phyloP scores from a whole-genome alignment of 1,284 basidiomycete species.

The Tilletiaria anomala region DNA sequence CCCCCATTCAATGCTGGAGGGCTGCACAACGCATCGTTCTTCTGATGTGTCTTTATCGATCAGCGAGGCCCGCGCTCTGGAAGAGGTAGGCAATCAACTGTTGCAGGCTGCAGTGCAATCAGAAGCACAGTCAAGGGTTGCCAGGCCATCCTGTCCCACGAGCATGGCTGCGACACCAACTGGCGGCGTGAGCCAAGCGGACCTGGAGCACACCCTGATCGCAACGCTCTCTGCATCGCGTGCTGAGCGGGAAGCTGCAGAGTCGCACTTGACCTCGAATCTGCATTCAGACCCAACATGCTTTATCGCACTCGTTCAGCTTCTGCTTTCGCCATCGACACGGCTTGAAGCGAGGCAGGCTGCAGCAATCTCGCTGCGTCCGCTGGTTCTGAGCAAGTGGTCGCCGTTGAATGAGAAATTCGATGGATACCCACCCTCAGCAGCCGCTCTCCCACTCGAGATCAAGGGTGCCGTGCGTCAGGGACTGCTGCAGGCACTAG shows the following conservation, averaged over 20 bases:
- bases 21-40: too few relatives aligned
- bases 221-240: conserved; percentile 15
- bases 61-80: too few relatives aligned
- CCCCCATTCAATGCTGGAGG: too few relatives aligned
- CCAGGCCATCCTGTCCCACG: too few relatives aligned
- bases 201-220: neutral
- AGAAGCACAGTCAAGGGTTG: too few relatives aligned
- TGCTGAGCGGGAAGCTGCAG: conserved; percentile 10
- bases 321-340: conserved; percentile 5
- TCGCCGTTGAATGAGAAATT: conserved; percentile 25
- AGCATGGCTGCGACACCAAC: too few relatives aligned
- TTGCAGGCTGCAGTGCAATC: too few relatives aligned
- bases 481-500: conserved; percentile 17
- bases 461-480: conserved; percentile 21
- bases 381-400: conserved; percentile 30
- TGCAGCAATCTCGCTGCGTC: conserved; percentile 23
- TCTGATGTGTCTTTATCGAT: too few relatives aligned
- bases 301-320: conserved; percentile 10
- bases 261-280: conserved; percentile 12
- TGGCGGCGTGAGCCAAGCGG: too few relatives aligned
- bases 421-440: conserved; percentile 11
- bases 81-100: too few relatives aligned
- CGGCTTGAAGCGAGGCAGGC: conserved; percentile 13
- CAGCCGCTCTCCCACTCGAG: conserved; percentile 9
- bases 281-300: conserved; percentile 13